A percentile compares a stretch with the other conserved stretches of the same genome.
phyloP scores from a whole-genome alignment of 257 asterid genomes.

The Gentiana straminea region DNA sequence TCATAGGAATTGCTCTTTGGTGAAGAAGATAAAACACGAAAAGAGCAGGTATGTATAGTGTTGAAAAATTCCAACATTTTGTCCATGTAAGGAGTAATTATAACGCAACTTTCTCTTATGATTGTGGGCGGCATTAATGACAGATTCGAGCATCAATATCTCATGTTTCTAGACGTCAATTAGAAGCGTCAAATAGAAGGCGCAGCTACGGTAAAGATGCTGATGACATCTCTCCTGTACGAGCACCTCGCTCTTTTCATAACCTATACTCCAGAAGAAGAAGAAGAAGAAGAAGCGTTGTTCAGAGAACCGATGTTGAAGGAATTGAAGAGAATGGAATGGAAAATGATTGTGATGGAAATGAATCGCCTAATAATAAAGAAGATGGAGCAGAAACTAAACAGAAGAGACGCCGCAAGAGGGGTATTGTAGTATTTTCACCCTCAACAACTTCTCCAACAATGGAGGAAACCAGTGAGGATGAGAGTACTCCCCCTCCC shows the following conservation, averaged over 20 bases:
- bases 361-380: conserved; percentile 14
- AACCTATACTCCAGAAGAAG: conserved; percentile 22
- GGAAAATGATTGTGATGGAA: conserved; percentile 18
- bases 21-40: conserved; percentile 26
- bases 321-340: conserved; percentile 13
- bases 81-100: no score
- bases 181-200: conserved; percentile 28
- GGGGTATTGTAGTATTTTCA: background rate
- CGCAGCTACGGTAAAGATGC: conserved; percentile 20
- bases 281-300: background rate
- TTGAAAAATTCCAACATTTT: no score
- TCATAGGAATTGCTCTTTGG: conserved; percentile 23
- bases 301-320: conserved; percentile 12
- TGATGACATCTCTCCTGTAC: conserved; percentile 8
- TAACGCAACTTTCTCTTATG: no score
- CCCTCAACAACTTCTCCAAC: conserved; percentile 6
- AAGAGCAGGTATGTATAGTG: conserved; percentile 20
- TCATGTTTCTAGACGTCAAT: conserved; percentile 26
- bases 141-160: conserved; percentile 36
- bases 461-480: conserved; percentile 9
- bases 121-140: background rate
- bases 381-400: conserved; percentile 18
- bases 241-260: conserved; percentile 13
- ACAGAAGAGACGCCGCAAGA: conserved; percentile 10
- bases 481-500: background rate